Evolutionary conservation across 768 basidiomycete genomes (phyloP).

Genomic region (Naematelia aurantialba): DNA sequence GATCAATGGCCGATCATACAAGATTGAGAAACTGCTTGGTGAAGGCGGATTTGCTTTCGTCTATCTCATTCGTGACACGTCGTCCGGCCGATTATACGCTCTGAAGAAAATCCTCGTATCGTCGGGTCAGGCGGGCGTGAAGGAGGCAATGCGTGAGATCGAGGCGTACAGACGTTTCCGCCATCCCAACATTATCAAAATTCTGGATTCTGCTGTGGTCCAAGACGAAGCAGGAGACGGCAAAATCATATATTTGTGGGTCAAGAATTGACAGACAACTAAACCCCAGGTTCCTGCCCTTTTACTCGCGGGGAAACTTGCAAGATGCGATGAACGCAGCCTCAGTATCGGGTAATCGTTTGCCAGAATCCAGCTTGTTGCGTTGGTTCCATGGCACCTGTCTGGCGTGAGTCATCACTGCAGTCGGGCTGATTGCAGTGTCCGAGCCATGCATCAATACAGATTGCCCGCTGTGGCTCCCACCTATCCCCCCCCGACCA

Average conservation of each 20-base stretch:
- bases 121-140: conserved; percentile 62
- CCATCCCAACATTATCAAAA: conserved; percentile 95
- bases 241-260: conserved; percentile 79
- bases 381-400: conserved; percentile 90
- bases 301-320: conserved; percentile 67
- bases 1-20: conserved; percentile 92
- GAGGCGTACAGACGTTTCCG: conserved; percentile 95
- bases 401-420: conserved; percentile 57
- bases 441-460: conserved; percentile 91
- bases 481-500: conserved; percentile 42
- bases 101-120: conserved; percentile 67
- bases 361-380: conserved; percentile 83
- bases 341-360: conserved; percentile 72
- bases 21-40: conserved; percentile 85
- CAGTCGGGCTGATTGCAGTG: conserved; percentile 34
- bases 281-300: conserved; percentile 65
- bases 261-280: conserved; percentile 2
- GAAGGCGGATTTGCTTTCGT: conserved; percentile 66
- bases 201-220: conserved; percentile 88
- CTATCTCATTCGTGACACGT: conserved; percentile 48
- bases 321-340: conserved; percentile 91
- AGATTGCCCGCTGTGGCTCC: conserved; percentile 55
- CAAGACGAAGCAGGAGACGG: conserved; percentile 91
- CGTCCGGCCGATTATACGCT: conserved; percentile 75
- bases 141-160: conserved; percentile 59